Percentiles rank a stretch among this genome's conserved stretches.
These are phyloP conservation scores for Cucurbita ficifolia DNA, from an alignment of 306 rosid genomes.

Conservation along the genomic window DNA sequence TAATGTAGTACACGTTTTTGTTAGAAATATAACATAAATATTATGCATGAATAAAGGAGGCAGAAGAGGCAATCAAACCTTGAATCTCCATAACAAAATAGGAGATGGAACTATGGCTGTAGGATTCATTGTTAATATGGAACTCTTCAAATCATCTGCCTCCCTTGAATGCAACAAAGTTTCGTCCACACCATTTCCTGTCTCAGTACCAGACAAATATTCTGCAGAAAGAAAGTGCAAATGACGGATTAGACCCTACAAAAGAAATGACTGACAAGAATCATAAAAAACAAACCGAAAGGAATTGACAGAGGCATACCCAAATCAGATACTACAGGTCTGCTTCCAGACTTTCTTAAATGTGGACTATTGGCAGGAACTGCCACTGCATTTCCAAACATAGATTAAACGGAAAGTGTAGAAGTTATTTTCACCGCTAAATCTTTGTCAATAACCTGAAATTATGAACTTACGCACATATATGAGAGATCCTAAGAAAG, in stretches of 20 bases:
- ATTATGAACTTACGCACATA: conserved; percentile 11
- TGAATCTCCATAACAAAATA: conserved; percentile 69
- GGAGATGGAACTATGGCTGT: conserved; percentile 74
- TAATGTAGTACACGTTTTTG: not conserved
- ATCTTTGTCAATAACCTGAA: conserved; percentile 20
- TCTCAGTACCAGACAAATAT: conserved; percentile 34
- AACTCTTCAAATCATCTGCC: conserved; percentile 37
- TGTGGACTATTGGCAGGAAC: conserved; percentile 71
- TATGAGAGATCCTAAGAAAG: not conserved
- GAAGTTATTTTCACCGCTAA: conserved; percentile 9
- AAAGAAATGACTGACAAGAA: not conserved
- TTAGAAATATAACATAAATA: not conserved
- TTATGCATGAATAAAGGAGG: not conserved
- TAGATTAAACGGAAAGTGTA: conserved; percentile 39
- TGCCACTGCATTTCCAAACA: conserved; percentile 58
- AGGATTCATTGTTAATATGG: conserved; percentile 20
- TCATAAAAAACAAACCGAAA: not conserved
- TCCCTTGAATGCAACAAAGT: conserved; percentile 34
- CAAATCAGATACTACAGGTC: conserved; percentile 61
- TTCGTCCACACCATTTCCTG: conserved; percentile 62
- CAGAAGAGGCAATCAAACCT: conserved; percentile 31
- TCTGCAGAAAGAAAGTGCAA: conserved; percentile 10
- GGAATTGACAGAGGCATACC: conserved; percentile 34
- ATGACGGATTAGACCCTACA: not conserved
- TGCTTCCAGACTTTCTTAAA: conserved; percentile 91